Conservation (phyloP, 345 rosid genomes). For the Bretschneidera sinensis region DNA sequence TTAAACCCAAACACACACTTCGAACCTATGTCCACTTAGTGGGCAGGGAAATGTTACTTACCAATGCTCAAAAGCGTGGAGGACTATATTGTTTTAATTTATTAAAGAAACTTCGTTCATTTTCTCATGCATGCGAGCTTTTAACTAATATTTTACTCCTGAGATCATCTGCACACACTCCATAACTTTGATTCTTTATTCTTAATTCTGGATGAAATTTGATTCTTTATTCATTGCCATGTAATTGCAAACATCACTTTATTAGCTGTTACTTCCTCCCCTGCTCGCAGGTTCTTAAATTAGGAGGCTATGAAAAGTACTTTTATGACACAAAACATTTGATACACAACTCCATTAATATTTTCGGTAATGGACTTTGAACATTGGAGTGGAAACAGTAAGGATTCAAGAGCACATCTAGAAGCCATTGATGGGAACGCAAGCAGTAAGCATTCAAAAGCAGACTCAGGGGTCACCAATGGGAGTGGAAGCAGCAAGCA, state of each 20-base stretch:
- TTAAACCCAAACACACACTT: no score
- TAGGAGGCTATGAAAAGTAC: background rate
- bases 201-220: background rate
- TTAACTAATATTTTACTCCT: background rate
- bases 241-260: background rate
- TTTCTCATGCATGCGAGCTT: background rate
- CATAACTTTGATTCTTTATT: background rate
- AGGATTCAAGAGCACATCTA: slow-evolving; percentile 6
- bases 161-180: background rate
- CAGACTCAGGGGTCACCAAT: slow-evolving; percentile 2
- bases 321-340: slow-evolving; percentile 4
- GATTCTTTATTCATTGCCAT: background rate
- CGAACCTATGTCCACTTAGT: no score
- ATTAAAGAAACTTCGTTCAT: background rate
- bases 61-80: no score
- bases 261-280: background rate
- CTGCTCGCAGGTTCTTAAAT: background rate
- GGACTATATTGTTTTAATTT: no score
- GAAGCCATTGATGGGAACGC: slow-evolving; percentile 6
- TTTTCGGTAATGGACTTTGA: slow-evolving; percentile 40
- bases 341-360: slow-evolving; percentile 3
- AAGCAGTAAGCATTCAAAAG: slow-evolving; percentile 13
- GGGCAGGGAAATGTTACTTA: no score
- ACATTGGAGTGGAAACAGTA: slow-evolving; percentile 19
- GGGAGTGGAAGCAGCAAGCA: slow-evolving; percentile 19